Base-by-base conservation (phyloP, 768 basidiomycete genomes). In the Lactifluus hygrophoroides region DNA sequence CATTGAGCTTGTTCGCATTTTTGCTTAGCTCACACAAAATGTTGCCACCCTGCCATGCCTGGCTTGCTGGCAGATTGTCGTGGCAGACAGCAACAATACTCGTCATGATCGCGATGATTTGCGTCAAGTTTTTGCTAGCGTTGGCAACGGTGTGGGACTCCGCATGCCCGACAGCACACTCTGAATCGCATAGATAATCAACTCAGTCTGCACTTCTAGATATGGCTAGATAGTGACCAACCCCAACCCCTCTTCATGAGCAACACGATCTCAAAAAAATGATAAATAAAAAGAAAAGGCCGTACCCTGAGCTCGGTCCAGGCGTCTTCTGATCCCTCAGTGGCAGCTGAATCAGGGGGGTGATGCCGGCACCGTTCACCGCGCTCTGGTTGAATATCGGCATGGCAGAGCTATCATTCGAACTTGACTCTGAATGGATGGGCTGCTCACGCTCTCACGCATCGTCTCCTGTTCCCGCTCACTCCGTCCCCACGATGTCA, bases 21-120 rank as follows among this genome's bases (percentile, higher is more conserved):
- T 88, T 86, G 57, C 88, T 84, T 50, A 99, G 80, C 67, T 93
- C 90, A 38, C 77, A 79, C 46, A 98, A 68, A 40, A 93, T 83
- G 35, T 85, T 83, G 40, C 83, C 82, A 13, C 93, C 94, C 70
- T 92, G 86, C 57, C 73, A 75, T 4, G 80, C 78, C 1, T 86
- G 80, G 2, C 76, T 72, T 0, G 82, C 77, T 0, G 96, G 95
- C 5, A 99, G 76, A 64, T 90, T 92, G 70, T 94, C 93, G 64
- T 90, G 88, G 71, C 92, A 94, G 11, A 97, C 94, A 0, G 94
- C 94, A 49, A 98, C 94, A 66, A 99, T 96, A 65, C 90, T 94
- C 4, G 94, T 91, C 44, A 96, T 94, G 68, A 98, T 96, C 25
- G 94, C 96, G 70, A 98, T 96, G 69, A 98, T 97, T 69, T 96